A percentile compares a stretch with the other conserved stretches of the same genome.
phyloP scores from a whole-genome alignment of 2,329 filamentous ascomycete species.

The Emergomyces orientalis region DNA sequence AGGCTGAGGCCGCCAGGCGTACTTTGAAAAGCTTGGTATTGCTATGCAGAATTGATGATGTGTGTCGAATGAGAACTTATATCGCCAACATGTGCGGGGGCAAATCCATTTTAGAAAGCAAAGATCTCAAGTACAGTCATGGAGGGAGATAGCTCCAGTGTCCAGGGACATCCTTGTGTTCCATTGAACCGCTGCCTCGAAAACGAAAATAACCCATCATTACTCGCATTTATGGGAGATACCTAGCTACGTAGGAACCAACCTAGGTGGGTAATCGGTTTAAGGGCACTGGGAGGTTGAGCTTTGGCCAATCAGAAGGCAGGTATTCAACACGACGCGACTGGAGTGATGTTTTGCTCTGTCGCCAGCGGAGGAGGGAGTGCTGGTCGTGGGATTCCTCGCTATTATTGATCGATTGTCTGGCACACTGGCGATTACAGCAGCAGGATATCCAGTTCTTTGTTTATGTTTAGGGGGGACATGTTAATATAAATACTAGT shows the following conservation, averaged over 20 bases:
- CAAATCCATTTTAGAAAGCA: background rate
- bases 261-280: too few species aligned
- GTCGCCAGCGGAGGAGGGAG: background rate
- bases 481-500: too few species aligned
- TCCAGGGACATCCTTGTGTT: too few species aligned
- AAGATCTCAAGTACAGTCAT: too few species aligned
- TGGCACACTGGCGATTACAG: too few species aligned
- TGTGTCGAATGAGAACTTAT: background rate
- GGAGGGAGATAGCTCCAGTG: too few species aligned
- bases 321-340: conserved; percentile 1
- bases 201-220: background rate
- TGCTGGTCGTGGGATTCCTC: background rate
- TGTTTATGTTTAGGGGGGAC: too few species aligned
- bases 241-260: too few species aligned
- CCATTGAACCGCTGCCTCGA: background rate
- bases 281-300: background rate
- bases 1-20: background rate
- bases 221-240: background rate
- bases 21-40: background rate
- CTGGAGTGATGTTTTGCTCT: background rate
- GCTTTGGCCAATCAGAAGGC: conserved; percentile 6
- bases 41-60: too few species aligned
- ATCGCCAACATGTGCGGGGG: conserved; percentile 2
- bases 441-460: too few species aligned
- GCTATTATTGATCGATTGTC: too few species aligned